Evolutionary conservation across 2,329 filamentous ascomycete genomes (phyloP), one percentile per base, ranked within the genome.

Genomic region (Remersonia thermophila): DNA sequence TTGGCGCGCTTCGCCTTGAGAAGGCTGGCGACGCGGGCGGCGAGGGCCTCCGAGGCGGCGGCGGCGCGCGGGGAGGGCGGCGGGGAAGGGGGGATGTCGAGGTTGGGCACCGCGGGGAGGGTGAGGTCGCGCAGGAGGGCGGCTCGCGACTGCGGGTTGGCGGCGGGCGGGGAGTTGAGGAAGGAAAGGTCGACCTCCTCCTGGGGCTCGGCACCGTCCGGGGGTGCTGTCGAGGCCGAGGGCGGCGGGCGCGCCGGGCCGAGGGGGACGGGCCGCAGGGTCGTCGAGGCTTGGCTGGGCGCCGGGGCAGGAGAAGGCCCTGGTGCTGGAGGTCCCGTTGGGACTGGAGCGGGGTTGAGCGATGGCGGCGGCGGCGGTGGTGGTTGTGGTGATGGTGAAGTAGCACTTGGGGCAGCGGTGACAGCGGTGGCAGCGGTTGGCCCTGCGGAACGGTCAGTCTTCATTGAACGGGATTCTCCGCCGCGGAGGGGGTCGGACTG

Each of bases 11-110:
- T 91, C n/a, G 89, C 67, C 31, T 73, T 66, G 1, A 89, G 69
- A 46, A 91, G 89, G 40, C 76, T 73, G 43, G 74, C 69, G 47
- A 89, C 80, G 49, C 84, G 86, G 46, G 71, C 67, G 34, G 70
- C 77, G 10, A 76, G 58, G 1, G 51, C 49, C 5, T 42, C 45
- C 3, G 46, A 57, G 29, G 29, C 23, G 1, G 59, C 47, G 25
- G 62, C 52, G 20, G 20, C 9, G 20, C 20, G 20, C 1, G 64
- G 59, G 9, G 72, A 71, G 16, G 72, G 72, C 1, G 79, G 77
- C 1, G 83, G 83, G 3, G 82, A 85, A 8, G 73, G 66, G 0
- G 83, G 83, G 42, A 91, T 85, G 47, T 77, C 66, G 50, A 85
- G 73, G 57, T 84, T 78, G 1, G 83, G 77, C 3, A 77, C 58